Percentiles rank a stretch among this genome's conserved stretches.
Conservation (phyloP, 805 yeast species). For the Myxozyma sirexii region DNA sequence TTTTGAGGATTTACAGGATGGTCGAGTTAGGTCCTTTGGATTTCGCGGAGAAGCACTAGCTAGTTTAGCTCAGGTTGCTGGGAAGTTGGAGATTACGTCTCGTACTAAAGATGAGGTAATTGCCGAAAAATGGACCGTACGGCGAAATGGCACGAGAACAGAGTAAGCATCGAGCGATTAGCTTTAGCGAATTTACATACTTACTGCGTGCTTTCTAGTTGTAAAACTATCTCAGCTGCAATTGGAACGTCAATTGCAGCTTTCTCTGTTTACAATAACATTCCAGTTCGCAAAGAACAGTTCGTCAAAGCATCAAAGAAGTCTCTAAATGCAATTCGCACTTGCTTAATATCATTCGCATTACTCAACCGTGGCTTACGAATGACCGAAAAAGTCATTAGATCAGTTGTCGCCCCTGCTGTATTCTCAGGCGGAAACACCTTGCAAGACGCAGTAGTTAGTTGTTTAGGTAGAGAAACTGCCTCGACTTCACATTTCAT, state of each 20-base stretch:
- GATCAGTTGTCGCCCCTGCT: constrained; percentile 8
- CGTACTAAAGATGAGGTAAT: constrained; percentile 57
- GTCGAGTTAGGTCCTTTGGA: constrained; percentile 66
- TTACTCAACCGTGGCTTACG: constrained; percentile 18
- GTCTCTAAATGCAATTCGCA: constrained; percentile 65
- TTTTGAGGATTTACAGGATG: constrained; percentile 64
- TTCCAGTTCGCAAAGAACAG: constrained; percentile 68
- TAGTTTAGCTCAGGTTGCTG: constrained; percentile 77
- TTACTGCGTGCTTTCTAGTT: constrained; percentile 28
- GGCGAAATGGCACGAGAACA: constrained; percentile 47
- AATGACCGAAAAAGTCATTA: constrained; percentile 11
- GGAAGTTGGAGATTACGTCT: constrained; percentile 63
- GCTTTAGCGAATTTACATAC: constrained; percentile 45
- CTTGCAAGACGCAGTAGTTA: constrained; percentile 16
- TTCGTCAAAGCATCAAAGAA: constrained; percentile 58
- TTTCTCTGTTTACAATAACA: constrained; percentile 74
- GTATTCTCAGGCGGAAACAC: constrained; percentile 16
- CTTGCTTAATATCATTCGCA: constrained; percentile 52
- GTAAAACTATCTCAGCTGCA: constrained; percentile 69
- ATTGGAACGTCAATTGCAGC: constrained; percentile 74
- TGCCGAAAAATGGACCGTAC: constrained; percentile 65
- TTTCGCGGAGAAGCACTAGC: constrained; percentile 89
- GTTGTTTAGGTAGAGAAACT: constrained; percentile 16
- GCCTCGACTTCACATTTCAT: constrained; percentile 8
- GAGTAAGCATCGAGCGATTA: constrained; percentile 47